Conservation (phyloP, 192 early-diverging fungal species). For the Coemansia sp. region DNA sequence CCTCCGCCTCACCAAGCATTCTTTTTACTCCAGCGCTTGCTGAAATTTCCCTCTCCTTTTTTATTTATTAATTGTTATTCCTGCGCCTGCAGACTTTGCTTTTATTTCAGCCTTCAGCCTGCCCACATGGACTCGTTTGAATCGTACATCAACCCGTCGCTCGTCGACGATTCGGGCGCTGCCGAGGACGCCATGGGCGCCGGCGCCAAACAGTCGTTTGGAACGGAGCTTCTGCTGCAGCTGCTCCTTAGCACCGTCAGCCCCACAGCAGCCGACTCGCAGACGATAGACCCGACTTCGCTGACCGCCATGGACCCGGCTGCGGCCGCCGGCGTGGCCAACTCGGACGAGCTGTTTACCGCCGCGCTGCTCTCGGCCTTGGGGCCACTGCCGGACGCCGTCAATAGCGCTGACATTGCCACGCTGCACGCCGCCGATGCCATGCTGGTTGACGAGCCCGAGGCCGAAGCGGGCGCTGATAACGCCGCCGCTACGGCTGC, state of each 20-base stretch:
- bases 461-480: constrained; percentile 3
- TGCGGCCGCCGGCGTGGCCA: constrained; percentile 1
- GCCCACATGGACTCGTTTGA: constrained; percentile 21
- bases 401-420: neutral
- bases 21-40: too few species aligned
- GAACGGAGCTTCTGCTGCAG: constrained; percentile 35
- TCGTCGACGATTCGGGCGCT: constrained; percentile 25
- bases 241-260: constrained; percentile 24
- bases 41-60: neutral
- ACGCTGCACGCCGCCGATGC: constrained; percentile 8
- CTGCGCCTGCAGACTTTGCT: too few species aligned
- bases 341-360: constrained; percentile 14
- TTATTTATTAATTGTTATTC: constrained; percentile 3
- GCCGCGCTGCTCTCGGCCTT: constrained; percentile 18
- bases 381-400: constrained; percentile 8
- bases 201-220: too few species aligned
- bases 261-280: neutral
- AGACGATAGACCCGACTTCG: constrained; percentile 33
- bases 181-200: neutral
- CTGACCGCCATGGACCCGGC: constrained; percentile 8
- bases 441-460: constrained; percentile 25
- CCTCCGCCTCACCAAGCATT: too few species aligned
- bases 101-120: neutral
- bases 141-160: constrained; percentile 39
- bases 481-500: neutral